These are phyloP conservation scores for Suhomyces tanzawaensis DNA, from an alignment of 805 yeast genomes.

Conservation along the genomic window DNA sequence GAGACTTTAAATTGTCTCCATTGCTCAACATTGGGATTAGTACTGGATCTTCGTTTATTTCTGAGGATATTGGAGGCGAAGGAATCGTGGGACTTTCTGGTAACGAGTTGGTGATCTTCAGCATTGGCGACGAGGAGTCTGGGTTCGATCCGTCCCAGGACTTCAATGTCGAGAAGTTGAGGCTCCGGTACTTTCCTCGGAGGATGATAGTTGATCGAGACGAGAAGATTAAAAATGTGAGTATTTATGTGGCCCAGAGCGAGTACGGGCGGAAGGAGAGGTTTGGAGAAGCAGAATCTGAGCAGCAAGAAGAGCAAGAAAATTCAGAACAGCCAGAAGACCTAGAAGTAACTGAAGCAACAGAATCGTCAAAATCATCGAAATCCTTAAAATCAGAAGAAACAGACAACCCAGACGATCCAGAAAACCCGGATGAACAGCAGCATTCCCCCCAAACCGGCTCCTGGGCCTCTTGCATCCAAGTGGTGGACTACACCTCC, in stretches of 20 bases:
- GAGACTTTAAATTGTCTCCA: constrained; percentile 46
- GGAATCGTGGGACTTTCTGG: constrained; percentile 66
- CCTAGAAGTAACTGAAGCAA: neutral
- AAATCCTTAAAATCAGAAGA: no score
- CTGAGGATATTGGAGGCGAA: constrained; percentile 57
- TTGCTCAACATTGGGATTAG: constrained; percentile 41
- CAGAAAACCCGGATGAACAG: constrained; percentile 43
- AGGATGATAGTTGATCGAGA: constrained; percentile 29
- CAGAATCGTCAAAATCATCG: no score
- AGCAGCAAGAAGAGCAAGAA: constrained; percentile 11
- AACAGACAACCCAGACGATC: constrained; percentile 21
- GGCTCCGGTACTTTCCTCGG: constrained; percentile 52
- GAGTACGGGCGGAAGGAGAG: constrained; percentile 40
- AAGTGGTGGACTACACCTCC: constrained; percentile 38
- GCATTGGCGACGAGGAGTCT: constrained; percentile 44
- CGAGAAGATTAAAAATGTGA: constrained; percentile 12
- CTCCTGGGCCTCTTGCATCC: constrained; percentile 54
- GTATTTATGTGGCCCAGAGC: constrained; percentile 44
- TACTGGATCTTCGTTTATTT: constrained; percentile 52
- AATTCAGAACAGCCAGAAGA: constrained; percentile 7
- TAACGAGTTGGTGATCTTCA: constrained; percentile 52
- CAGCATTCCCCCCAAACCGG: constrained; percentile 33
- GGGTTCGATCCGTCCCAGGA: constrained; percentile 27
- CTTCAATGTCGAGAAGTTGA: constrained; percentile 29
- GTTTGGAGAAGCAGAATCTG: constrained; percentile 14